Evolutionary conservation across 2,329 filamentous ascomycete species (phyloP).

Genomic region (Apiospora saccharicola): DNA sequence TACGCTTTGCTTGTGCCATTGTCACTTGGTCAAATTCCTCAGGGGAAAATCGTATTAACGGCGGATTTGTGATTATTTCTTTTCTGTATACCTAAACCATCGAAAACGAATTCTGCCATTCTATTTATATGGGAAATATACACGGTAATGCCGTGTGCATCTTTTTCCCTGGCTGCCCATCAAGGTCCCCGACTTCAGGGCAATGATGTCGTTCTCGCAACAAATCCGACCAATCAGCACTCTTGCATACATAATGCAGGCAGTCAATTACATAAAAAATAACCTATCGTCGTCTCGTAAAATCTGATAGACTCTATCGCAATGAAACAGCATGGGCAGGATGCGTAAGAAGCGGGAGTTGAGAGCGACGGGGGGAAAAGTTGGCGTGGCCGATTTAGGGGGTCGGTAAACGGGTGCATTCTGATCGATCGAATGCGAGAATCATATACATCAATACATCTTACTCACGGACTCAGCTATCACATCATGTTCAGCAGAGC

Average conservation of each 20-base stretch:
- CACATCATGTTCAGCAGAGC: neutral
- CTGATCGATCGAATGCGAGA: neutral
- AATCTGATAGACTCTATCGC: neutral
- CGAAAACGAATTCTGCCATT: neutral
- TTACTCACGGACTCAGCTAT: neutral
- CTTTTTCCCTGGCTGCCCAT: neutral
- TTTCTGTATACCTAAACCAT: neutral
- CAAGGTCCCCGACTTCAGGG: slow-evolving; percentile 14
- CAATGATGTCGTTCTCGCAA: neutral
- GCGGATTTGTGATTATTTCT: neutral
- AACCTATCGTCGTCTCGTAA: neutral
- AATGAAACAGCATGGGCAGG: neutral
- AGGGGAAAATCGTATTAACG: neutral
- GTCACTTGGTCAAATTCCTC: neutral
- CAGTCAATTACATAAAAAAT: neutral
- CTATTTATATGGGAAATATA: neutral
- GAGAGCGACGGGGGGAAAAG: neutral
- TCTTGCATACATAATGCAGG: slow-evolving; percentile 4
- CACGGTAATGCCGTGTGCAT: neutral
- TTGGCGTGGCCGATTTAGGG: neutral
- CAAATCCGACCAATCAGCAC: neutral
- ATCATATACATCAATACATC: neutral
- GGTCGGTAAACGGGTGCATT: neutral
- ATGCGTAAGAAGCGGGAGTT: neutral
- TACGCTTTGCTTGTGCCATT: slow-evolving; percentile 2